Conservation (phyloP, 768 basidiomycete genomes). For the Boletus bicolor region DNA sequence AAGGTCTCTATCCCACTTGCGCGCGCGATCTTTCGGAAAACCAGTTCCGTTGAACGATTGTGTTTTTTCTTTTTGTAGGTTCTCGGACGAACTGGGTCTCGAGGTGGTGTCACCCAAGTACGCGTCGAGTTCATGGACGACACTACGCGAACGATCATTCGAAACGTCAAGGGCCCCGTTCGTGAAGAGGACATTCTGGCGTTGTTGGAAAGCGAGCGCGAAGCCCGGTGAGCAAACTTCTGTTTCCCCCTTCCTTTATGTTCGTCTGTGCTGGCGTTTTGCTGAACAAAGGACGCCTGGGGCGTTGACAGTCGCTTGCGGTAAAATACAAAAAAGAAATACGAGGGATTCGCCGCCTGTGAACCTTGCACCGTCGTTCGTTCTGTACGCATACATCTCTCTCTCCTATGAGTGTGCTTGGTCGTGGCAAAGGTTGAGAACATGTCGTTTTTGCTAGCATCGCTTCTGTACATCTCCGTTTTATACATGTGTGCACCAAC, state of each 20-base stretch:
- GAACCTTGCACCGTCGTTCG: background rate
- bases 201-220: conserved; percentile 96
- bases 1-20: conserved; percentile 53
- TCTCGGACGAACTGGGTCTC: conserved; percentile 96
- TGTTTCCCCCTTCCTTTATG: too few species aligned
- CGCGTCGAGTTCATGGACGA: conserved; percentile 99
- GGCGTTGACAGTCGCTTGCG: conserved; percentile 22
- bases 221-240: conserved; percentile 75
- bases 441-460: conserved; percentile 2
- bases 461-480: conserved; percentile 1
- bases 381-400: background rate
- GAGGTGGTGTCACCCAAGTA: conserved; percentile 99
- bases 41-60: background rate
- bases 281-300: background rate
- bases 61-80: conserved; percentile 49
- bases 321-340: background rate
- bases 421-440: background rate
- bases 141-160: conserved; percentile 90
- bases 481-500: background rate
- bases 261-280: too few species aligned
- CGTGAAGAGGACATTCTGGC: conserved; percentile 95
- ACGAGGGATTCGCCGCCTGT: background rate
- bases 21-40: background rate
- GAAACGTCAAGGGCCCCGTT: conserved; percentile 98
- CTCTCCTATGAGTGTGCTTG: background rate